Percentiles rank a stretch among this genome's conserved stretches.
Evolutionary conservation across 208 protist species (phyloP).

Genomic region (Leishmania turanica): DNA sequence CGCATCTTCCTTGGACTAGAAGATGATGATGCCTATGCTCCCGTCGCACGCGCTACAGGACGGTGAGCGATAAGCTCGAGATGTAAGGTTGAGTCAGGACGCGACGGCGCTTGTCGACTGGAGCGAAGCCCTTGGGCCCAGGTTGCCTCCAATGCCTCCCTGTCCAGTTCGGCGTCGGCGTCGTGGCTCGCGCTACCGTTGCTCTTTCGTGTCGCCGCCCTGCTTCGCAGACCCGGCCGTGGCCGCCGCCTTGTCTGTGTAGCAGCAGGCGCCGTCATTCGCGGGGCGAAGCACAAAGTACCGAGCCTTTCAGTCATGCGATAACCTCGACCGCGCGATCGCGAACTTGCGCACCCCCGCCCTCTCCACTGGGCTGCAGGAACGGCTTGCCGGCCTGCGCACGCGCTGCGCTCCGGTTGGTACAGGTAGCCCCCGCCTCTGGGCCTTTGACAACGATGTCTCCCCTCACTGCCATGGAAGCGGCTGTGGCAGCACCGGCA

Average conservation of each 20-base stretch:
- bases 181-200: conserved; percentile 31
- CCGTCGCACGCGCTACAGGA: conserved; percentile 29
- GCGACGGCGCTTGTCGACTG: conserved; percentile 38
- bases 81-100: conserved; percentile 40
- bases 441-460: conserved; percentile 33
- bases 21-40: conserved; percentile 50
- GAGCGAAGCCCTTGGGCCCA: conserved; percentile 40
- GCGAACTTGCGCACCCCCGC: conserved; percentile 46
- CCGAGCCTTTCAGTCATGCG: conserved; percentile 53
- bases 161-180: conserved; percentile 29
- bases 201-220: conserved; percentile 18
- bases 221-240: conserved; percentile 18
- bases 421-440: conserved; percentile 34
- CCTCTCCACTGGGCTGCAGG: conserved; percentile 37
- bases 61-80: conserved; percentile 38
- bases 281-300: conserved; percentile 47
- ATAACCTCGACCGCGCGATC: conserved; percentile 46
- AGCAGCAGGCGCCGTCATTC: conserved; percentile 42
- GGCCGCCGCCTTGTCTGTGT: conserved; percentile 26
- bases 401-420: conserved; percentile 30
- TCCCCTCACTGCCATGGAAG: conserved; percentile 36
- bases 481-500: conserved; percentile 50
- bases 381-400: conserved; percentile 26
- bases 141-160: conserved; percentile 18
- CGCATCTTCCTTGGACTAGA: conserved; percentile 30